These are phyloP conservation scores for Rutstroemia sp. DNA, from an alignment of 2,329 filamentous ascomycete genomes.

Conservation along the genomic window DNA sequence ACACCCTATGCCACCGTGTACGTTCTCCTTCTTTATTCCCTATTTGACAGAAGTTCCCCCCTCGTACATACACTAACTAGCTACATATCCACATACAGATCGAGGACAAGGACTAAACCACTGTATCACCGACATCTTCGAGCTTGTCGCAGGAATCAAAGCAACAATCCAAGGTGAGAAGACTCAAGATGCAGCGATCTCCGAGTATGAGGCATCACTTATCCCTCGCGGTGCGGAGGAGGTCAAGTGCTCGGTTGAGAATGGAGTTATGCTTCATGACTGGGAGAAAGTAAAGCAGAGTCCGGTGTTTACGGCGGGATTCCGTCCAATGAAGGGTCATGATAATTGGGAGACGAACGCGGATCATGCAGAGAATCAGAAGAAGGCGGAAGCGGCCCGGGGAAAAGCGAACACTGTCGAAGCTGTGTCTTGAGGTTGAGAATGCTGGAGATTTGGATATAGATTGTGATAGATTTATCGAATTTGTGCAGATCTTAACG, in stretches of 20 bases:
- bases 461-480: no score
- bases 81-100: not conserved
- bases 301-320: not conserved
- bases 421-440: no score
- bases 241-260: conserved; percentile 37
- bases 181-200: conserved; percentile 25
- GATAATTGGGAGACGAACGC: not conserved
- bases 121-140: not conserved
- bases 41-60: not conserved
- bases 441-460: no score
- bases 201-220: conserved; percentile 38
- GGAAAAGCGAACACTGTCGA: no score
- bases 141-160: conserved; percentile 8
- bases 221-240: conserved; percentile 36
- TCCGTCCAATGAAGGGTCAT: not conserved
- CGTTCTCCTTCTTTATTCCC: not conserved
- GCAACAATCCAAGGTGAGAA: conserved; percentile 17
- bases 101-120: conserved; percentile 3
- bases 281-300: not conserved
- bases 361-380: not conserved
- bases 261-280: conserved; percentile 26
- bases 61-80: not conserved
- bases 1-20: not conserved
- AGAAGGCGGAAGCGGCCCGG: not conserved
- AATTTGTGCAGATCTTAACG: no score